Base-by-base conservation (phyloP, 768 basidiomycete genomes). In the Tulasnella sp. region DNA sequence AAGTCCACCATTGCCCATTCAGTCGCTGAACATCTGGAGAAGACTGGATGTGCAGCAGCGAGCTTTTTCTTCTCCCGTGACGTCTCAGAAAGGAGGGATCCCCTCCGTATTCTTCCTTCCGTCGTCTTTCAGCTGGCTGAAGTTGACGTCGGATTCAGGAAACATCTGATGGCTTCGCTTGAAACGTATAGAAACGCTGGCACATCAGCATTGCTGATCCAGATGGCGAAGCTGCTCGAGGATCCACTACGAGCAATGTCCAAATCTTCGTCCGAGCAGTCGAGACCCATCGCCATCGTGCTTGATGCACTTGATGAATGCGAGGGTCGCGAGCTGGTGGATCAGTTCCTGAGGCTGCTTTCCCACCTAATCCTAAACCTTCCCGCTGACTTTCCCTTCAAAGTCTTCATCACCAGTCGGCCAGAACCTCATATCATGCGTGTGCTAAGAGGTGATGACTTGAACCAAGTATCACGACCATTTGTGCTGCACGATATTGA, bases 401-500 rank as follows among this genome's bases (percentile, higher is more conserved):
- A 40, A 6, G 19, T 40, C 39, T 40, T 40, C 6, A 40, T 40
- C 39, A 40, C 39, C 6, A 40, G n/a, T n/a, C 39, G 39, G n/a
- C 19, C 39, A 10, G n/a, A 40, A n/a, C 39, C 6, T n/a, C 39
- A 40, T n/a, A 40, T 40, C 39, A 6, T 10, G n/a, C 10, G 39
- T n/a, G n/a, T 10, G 39, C 39, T 40, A 6, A n/a, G 27, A n/a
- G 22, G 34, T 3, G 16, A n/a, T 1, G 22, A 19, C 16, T 25
- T 25, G 6, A 4, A 24, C 7, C 32, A 25, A 15, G 34, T 48
- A 3, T 48, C 47, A 5, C 29, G 40, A 9, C 22, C 35, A 6
- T 32, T 25, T 29, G 32, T 40, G 19, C 35, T 54, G 16, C 53
- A 54, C 45, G 49, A 54, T 25, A 50, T 54, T 15, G 53, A 54